Percentiles rank a stretch among this genome's conserved stretches.
Evolutionary conservation across 2,329 filamentous ascomycete genomes (phyloP).

Genomic region (Ophiostoma sp.): DNA sequence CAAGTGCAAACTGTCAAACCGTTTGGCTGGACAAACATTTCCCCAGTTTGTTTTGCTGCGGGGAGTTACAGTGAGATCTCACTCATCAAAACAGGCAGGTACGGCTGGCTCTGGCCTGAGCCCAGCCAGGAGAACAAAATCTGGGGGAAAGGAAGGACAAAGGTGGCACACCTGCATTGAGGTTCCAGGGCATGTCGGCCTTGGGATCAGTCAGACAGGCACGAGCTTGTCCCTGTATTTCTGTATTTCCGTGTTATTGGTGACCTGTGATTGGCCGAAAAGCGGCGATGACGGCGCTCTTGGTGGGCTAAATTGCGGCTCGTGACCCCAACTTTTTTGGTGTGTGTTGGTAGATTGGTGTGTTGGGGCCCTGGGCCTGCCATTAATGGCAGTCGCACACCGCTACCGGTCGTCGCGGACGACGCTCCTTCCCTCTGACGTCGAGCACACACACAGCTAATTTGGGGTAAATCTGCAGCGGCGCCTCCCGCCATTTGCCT

Average conservation of each 20-base stretch:
- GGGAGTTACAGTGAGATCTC: background rate
- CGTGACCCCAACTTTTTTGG: constrained; percentile 11
- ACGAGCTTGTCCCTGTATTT: background rate
- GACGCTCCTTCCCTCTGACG: constrained; percentile 6
- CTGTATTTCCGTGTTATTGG: constrained; percentile 2
- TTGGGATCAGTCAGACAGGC: constrained; percentile 12
- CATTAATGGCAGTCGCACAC: background rate
- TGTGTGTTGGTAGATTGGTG: background rate
- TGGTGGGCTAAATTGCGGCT: constrained; percentile 9
- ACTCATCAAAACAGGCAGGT: background rate
- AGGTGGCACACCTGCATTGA: constrained; percentile 1
- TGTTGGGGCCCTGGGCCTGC: background rate
- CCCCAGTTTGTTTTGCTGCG: background rate
- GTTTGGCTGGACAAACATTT: background rate
- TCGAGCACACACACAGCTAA: background rate
- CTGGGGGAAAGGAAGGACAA: background rate
- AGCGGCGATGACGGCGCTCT: background rate
- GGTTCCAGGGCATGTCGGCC: background rate
- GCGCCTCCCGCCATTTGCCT: background rate
- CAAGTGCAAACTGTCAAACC: background rate
- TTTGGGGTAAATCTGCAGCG: constrained; percentile 3
- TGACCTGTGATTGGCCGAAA: constrained; percentile 8
- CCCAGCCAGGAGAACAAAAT: background rate
- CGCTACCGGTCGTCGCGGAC: background rate
- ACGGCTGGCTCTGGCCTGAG: background rate